phyloP scores from a whole-genome alignment of 1,284 basidiomycete species.

The Ustilago cynodontis region DNA sequence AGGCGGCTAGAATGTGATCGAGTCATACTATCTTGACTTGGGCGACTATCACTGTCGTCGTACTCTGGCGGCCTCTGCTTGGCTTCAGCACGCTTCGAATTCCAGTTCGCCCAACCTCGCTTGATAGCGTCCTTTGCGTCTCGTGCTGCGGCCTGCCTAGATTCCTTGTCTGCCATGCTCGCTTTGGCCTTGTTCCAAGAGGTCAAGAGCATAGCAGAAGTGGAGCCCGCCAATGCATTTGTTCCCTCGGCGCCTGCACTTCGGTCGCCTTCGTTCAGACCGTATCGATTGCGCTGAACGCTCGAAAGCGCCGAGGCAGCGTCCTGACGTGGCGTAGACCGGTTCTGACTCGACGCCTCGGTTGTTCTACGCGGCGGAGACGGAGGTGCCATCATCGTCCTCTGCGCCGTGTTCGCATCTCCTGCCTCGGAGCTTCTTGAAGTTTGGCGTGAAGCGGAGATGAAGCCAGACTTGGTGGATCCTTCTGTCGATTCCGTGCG shows the following conservation, averaged over 20 bases:
- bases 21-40: constrained; percentile 27
- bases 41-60: constrained; percentile 5
- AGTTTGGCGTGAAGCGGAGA: constrained; percentile 8
- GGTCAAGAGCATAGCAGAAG: constrained; percentile 39
- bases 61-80: constrained; percentile 16
- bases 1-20: constrained; percentile 42
- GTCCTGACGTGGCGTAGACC: constrained; percentile 20
- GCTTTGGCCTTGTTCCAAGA: constrained; percentile 66
- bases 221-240: constrained; percentile 15
- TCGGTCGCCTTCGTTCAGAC: constrained; percentile 27
- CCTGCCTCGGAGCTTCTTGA: background rate
- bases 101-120: constrained; percentile 66
- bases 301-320: constrained; percentile 38
- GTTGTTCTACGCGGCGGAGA: constrained; percentile 35
- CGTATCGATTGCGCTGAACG: constrained; percentile 44
- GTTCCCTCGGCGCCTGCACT: constrained; percentile 11
- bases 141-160: constrained; percentile 60
- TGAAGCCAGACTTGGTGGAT: background rate
- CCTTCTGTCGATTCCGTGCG: background rate
- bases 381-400: constrained; percentile 22
- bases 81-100: constrained; percentile 46
- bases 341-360: constrained; percentile 5
- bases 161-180: constrained; percentile 66
- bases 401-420: constrained; percentile 5
- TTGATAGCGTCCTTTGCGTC: constrained; percentile 68